Percentiles rank a stretch among this genome's conserved stretches.
phyloP scores from a whole-genome alignment of 495 filamentous ascomycete species.

The Podospora anserina region DNA sequence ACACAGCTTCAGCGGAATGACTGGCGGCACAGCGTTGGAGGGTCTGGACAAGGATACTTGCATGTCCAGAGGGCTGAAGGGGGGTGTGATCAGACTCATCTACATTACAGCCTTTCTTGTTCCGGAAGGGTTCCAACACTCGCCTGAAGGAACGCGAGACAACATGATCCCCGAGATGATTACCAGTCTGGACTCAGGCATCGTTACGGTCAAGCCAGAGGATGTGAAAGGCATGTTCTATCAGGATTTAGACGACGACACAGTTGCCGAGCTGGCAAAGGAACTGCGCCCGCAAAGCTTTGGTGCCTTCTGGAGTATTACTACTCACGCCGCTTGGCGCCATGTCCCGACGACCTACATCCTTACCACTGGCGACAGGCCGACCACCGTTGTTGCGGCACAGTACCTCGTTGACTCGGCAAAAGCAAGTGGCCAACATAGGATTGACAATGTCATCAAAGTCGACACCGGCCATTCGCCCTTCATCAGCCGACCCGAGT shows the following conservation, averaged over 20 bases:
- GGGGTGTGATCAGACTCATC: neutral
- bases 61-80: neutral
- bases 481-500: neutral
- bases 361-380: neutral
- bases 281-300: neutral
- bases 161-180: neutral
- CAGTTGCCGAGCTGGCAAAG: neutral
- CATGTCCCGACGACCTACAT: neutral
- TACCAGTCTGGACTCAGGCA: neutral
- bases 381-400: neutral
- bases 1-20: neutral
- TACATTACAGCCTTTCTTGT: neutral
- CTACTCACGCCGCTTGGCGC: neutral
- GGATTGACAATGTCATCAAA: neutral
- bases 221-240: neutral
- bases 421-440: neutral
- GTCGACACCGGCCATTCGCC: neutral
- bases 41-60: neutral
- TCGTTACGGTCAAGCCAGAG: neutral
- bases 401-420: neutral
- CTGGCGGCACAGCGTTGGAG: neutral
- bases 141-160: neutral
- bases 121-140: neutral
- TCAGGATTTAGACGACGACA: neutral
- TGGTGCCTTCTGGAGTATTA: neutral